Conservation (phyloP, 1,284 basidiomycete genomes). For the Hypsizygus ulmarius region DNA sequence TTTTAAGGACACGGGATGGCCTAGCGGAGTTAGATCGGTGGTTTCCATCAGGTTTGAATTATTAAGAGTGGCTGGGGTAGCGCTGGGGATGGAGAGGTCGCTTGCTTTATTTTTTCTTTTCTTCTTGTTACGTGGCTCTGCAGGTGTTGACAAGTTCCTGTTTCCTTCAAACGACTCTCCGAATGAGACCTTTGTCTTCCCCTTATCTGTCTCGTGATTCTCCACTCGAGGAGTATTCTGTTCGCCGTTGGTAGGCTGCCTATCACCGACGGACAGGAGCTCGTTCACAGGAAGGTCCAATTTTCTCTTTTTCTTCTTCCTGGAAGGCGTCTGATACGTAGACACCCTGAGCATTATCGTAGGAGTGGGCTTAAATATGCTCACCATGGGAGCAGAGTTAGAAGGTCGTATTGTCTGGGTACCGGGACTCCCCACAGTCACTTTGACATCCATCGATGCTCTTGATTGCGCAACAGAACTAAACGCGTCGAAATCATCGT, state of each 20-base stretch:
- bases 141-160: background rate
- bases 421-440: conserved; percentile 14
- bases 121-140: conserved; percentile 13
- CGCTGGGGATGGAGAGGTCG: background rate
- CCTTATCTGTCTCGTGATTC: background rate
- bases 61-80: background rate
- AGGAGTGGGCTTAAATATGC: background rate
- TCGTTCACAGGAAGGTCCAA: conserved; percentile 6
- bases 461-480: conserved; percentile 39
- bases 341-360: background rate
- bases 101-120: conserved; percentile 7
- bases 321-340: conserved; percentile 3
- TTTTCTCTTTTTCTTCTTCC: conserved; percentile 15
- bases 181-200: background rate
- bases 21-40: background rate
- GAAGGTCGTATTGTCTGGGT: background rate
- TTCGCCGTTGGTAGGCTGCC: background rate
- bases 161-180: background rate
- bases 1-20: background rate
- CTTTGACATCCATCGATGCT: conserved; percentile 23
- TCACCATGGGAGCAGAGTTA: background rate
- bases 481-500: conserved; percentile 77
- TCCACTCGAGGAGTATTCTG: background rate
- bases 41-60: background rate
- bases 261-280: background rate